Conservation (phyloP, 768 basidiomycete genomes). For the Collybiopsis confluens region DNA sequence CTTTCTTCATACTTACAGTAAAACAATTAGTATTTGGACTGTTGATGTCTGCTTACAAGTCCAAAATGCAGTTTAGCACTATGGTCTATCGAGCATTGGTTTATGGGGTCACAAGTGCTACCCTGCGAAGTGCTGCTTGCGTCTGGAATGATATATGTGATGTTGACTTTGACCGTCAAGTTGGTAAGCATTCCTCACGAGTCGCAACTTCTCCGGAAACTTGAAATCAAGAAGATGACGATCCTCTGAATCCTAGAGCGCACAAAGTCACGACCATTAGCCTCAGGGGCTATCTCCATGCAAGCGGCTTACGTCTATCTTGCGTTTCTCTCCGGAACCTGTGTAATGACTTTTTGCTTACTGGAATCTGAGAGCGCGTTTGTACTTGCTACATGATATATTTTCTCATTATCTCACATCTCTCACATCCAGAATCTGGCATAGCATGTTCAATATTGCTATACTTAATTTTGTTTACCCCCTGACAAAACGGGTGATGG, state of each 20-base stretch:
- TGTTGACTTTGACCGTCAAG: slow-evolving; percentile 20
- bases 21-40: slow-evolving; percentile 15
- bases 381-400: not conserved
- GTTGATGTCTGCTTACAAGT: slow-evolving; percentile 16
- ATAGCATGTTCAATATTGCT: slow-evolving; percentile 17
- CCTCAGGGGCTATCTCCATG: slow-evolving; percentile 16
- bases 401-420: not conserved
- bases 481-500: slow-evolving; percentile 22
- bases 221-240: no score
- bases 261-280: slow-evolving; percentile 20
- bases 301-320: slow-evolving; percentile 14
- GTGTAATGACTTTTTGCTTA: slow-evolving; percentile 11
- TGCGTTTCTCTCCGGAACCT: slow-evolving; percentile 3
- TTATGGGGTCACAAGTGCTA: slow-evolving; percentile 12
- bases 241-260: slow-evolving; percentile 14
- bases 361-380: not conserved
- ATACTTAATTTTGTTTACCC: slow-evolving; percentile 20
- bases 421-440: slow-evolving; percentile 8
- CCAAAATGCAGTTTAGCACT: slow-evolving; percentile 6
- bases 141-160: slow-evolving; percentile 25
- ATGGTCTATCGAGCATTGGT: slow-evolving; percentile 10
- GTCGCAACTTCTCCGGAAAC: no score
- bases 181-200: slow-evolving; percentile 13
- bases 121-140: slow-evolving; percentile 21
- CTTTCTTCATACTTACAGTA: not conserved